Base-by-base conservation (phyloP, 768 basidiomycete species). In the Podaxis carcinomalis region DNA sequence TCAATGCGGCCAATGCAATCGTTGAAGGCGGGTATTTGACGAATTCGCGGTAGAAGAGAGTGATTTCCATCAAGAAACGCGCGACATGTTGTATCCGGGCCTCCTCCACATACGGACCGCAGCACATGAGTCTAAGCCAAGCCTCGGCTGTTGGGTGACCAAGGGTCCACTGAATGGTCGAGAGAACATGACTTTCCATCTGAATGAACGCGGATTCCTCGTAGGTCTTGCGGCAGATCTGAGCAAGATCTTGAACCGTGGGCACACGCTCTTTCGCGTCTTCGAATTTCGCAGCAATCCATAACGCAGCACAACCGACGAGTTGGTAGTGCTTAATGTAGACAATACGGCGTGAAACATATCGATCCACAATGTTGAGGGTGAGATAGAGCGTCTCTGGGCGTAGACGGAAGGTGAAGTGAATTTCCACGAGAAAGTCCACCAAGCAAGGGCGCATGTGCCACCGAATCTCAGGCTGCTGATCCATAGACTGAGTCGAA, bases 261-360 rank as follows among this genome's bases (percentile, higher is more conserved):
- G 97, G 97, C 13, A 98, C 94, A 64, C 95, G 93, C 70, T 98
- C 96, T 74, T 99, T 98, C 23, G 95, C 92, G 70, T 99, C 97
- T 76, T 99, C 97, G 68, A 98, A 99, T 77, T 99, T 99, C 65
- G 96, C 92, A 14, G 97, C 97, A 67, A 98, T 98, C 97, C 97
- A 99, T 11, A 99, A 83, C 40, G 97, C 94, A 23, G 95, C 94
- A 70, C 97, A 99, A 19, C 97, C 97, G 59, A 98, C 96, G 61
- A 99, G 90, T 69, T 99, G 97, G 71, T 99, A 98, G 77, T 99
- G 97, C 75, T 96, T 98, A 80, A 93, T 93, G 78, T 94, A 98
- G 63, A 99, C 97, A 64, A 99, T 89, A 57, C 97, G 92, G 67
- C 97, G 95, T 53, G 97, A 98, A 28, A 98, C 94, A 74, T 98